These are phyloP conservation scores for Wickerhamomyces sydowiorum DNA, from an alignment of 805 yeast genomes.

Conservation along the genomic window DNA sequence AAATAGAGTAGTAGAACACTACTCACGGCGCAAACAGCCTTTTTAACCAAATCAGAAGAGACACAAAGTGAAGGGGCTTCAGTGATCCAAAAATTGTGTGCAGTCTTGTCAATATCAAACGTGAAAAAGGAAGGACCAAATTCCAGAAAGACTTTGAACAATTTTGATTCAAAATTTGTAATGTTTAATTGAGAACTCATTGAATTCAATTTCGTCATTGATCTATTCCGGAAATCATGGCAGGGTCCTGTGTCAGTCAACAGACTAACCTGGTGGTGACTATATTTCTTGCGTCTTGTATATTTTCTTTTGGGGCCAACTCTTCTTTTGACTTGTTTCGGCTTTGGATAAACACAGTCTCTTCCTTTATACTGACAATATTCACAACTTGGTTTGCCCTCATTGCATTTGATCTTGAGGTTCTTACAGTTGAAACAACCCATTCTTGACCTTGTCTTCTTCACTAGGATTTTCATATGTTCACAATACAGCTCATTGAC, in stretches of 20 bases:
- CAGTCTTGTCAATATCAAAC: not conserved
- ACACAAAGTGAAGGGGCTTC: not conserved
- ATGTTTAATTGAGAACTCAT: not conserved
- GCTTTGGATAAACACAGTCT: constrained; percentile 55
- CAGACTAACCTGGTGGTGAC: too few species aligned
- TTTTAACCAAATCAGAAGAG: not conserved
- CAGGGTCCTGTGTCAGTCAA: too few species aligned
- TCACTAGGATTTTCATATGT: too few species aligned
- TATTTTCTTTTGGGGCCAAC: not conserved
- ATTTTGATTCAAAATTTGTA: not conserved
- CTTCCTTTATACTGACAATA: constrained; percentile 76
- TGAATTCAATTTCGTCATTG: not conserved
- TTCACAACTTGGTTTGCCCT: constrained; percentile 67
- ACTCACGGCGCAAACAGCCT: not conserved
- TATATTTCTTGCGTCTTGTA: too few species aligned
- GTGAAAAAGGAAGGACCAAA: not conserved
- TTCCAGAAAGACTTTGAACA: not conserved
- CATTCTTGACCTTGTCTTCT: constrained; percentile 54
- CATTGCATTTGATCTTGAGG: constrained; percentile 90
- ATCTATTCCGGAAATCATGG: too few species aligned
- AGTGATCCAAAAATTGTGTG: not conserved
- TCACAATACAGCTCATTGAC: too few species aligned
- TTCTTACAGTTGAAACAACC: constrained; percentile 89
- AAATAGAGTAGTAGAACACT: not conserved
- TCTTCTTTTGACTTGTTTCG: not conserved